Conservation (phyloP, 768 basidiomycete genomes). For the Vararia minispora region DNA sequence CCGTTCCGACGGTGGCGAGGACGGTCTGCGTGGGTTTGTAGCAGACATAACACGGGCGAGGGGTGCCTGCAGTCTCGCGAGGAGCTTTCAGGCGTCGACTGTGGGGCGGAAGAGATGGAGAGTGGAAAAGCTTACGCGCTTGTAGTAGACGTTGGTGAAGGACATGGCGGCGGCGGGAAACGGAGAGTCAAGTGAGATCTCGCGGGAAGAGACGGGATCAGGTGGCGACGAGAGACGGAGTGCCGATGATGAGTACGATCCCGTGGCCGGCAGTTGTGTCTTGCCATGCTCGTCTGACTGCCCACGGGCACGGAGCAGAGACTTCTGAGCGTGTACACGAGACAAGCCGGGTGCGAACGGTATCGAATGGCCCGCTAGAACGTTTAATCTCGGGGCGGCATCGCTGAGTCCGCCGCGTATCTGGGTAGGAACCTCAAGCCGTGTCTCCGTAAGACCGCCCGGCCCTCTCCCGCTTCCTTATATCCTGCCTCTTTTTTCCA, state of each 20-base stretch:
- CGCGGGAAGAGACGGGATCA: conserved; percentile 6
- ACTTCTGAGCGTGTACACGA: no score
- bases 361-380: no score
- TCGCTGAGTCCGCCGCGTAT: no score
- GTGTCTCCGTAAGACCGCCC: no score
- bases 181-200: conserved; percentile 4
- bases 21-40: conserved; percentile 73
- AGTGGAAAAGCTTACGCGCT: conserved; percentile 47
- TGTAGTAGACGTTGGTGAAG: conserved; percentile 82
- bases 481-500: conserved; percentile 9
- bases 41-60: conserved; percentile 72
- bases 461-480: no score
- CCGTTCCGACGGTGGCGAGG: conserved; percentile 70
- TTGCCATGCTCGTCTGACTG: no score
- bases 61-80: conserved; percentile 61
- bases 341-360: no score
- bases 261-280: conserved; percentile 1
- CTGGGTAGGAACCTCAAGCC: no score
- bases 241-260: neutral
- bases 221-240: conserved; percentile 2
- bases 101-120: neutral
- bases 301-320: no score
- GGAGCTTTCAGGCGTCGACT: conserved; percentile 3
- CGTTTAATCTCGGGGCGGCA: no score
- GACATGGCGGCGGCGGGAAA: conserved; percentile 47